These are phyloP conservation scores for Porcisia deanei DNA, from an alignment of 208 protist species.

Conservation along the genomic window DNA sequence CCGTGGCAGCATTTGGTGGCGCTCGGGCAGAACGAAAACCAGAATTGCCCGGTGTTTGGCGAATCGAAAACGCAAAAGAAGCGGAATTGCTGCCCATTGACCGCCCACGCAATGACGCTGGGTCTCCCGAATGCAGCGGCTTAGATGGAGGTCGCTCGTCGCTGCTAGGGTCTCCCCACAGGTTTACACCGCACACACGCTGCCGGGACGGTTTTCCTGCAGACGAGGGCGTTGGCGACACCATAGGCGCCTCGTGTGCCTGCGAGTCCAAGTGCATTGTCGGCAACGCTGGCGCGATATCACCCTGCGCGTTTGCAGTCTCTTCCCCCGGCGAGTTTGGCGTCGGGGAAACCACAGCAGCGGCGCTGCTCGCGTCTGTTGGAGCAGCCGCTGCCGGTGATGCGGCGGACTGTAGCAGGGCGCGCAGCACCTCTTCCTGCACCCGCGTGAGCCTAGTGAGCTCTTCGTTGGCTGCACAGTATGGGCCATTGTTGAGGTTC, in stretches of 20 bases:
- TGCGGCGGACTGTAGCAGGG: constrained; percentile 14
- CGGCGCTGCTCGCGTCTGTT: not conserved
- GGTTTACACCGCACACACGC: constrained; percentile 27
- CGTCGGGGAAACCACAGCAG: not conserved
- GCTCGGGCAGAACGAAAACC: not conserved
- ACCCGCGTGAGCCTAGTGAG: constrained; percentile 28
- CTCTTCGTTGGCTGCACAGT: constrained; percentile 31
- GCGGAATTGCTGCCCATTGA: not conserved
- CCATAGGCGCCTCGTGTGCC: not conserved
- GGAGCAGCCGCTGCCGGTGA: not conserved
- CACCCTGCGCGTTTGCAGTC: not conserved
- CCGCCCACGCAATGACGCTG: constrained; percentile 16
- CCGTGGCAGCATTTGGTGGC: not conserved
- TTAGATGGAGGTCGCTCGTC: constrained; percentile 6
- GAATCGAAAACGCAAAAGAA: constrained; percentile 25
- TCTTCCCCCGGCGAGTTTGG: not conserved
- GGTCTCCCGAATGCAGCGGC: constrained; percentile 9
- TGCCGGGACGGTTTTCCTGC: constrained; percentile 14
- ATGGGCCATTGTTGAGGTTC: constrained; percentile 11
- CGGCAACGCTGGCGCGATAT: constrained; percentile 12
- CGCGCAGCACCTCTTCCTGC: constrained; percentile 29
- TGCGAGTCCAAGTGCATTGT: constrained; percentile 7
- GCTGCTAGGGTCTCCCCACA: constrained; percentile 2
- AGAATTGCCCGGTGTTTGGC: constrained; percentile 14
- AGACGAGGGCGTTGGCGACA: not conserved